These are phyloP conservation scores for Phytophthora kernoviae DNA, from an alignment of 352 stramenopile genomes.

Conservation along the genomic window DNA sequence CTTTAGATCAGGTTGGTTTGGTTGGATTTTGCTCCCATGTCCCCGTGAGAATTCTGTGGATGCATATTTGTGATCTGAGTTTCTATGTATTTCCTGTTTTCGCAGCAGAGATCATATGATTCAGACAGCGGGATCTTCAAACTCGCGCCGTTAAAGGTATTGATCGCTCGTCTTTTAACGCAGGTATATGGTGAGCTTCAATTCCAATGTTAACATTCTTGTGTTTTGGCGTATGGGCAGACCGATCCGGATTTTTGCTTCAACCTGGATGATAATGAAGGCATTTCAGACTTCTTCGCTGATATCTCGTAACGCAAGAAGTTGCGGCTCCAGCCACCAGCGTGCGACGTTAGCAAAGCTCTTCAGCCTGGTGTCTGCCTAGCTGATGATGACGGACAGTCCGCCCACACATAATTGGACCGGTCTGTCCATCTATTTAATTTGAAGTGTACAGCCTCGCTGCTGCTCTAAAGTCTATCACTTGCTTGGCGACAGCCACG, in stretches of 20 bases:
- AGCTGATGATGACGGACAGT: conserved; percentile 7
- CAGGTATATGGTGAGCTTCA: too few relatives aligned
- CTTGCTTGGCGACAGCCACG: conserved; percentile 39
- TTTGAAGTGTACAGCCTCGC: conserved; percentile 1
- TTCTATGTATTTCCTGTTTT: conserved; percentile 8
- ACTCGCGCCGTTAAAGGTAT: conserved; percentile 84
- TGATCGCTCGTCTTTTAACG: too few relatives aligned
- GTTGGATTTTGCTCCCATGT: neutral
- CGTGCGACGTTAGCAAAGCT: conserved; percentile 12
- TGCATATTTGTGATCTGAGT: neutral
- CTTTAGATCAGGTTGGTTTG: conserved; percentile 60
- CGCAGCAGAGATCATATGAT: conserved; percentile 78
- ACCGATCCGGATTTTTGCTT: conserved; percentile 90
- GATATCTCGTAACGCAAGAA: conserved; percentile 58
- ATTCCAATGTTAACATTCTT: conserved; percentile 12
- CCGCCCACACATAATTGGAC: conserved; percentile 11
- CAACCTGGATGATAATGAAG: conserved; percentile 87
- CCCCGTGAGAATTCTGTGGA: neutral
- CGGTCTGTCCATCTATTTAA: conserved; percentile 44
- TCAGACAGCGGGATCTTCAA: conserved; percentile 86
- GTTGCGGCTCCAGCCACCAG: conserved; percentile 9
- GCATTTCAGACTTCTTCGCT: conserved; percentile 88
- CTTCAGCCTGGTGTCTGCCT: conserved; percentile 8
- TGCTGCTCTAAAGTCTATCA: conserved; percentile 32
- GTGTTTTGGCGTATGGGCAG: conserved; percentile 29